phyloP scores from a whole-genome alignment of 805 yeast species.

The Nakazawaea holstii region DNA sequence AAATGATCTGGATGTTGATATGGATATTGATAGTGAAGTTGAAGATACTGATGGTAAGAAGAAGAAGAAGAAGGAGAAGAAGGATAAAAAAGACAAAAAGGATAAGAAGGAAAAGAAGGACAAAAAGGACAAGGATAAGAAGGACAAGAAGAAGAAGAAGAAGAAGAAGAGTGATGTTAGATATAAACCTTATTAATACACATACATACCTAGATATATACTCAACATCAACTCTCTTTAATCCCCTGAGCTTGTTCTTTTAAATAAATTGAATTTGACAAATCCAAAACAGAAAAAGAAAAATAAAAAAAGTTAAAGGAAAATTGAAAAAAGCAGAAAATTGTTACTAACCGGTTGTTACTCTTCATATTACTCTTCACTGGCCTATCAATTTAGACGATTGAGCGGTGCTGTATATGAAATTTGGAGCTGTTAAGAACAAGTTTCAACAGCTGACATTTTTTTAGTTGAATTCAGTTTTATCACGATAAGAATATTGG shows the following conservation, averaged over 20 bases:
- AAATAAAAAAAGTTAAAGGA: no score
- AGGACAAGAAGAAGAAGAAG: constrained; percentile 28
- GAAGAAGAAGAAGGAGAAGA: constrained; percentile 22
- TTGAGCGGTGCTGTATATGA: no score
- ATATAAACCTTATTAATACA: constrained; percentile 49
- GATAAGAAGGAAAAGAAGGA: constrained; percentile 25
- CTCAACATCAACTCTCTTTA: not conserved
- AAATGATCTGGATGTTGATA: constrained; percentile 14
- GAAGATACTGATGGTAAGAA: constrained; percentile 17
- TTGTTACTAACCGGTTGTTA: no score
- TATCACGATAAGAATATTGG: no score
- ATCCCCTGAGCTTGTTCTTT: no score
- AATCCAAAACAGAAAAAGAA: not conserved
- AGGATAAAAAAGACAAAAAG: constrained; percentile 24
- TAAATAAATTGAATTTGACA: not conserved
- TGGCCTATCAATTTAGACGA: no score
- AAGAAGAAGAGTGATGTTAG: constrained; percentile 36
- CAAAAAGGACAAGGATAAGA: constrained; percentile 25
- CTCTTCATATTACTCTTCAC: no score
- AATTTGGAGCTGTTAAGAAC: no score
- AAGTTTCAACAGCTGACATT: no score
- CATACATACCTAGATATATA: not conserved
- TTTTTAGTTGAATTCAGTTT: no score
- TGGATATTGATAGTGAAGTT: constrained; percentile 14
- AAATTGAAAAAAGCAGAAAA: no score